phyloP scores from a whole-genome alignment of 192 early-diverging fungal genomes.

The Umbelopsis sp. region DNA sequence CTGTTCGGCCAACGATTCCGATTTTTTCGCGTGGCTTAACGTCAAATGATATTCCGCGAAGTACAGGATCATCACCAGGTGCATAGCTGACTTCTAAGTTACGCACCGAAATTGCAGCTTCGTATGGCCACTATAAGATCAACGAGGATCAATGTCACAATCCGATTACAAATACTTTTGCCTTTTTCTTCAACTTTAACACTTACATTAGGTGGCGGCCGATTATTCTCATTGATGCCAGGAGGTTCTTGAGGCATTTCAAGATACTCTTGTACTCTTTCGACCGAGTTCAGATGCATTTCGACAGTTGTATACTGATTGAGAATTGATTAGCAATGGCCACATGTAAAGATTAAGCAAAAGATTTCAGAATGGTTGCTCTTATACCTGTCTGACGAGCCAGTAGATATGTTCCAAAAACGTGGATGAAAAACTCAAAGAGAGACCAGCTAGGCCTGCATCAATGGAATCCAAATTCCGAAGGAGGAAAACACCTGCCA shows the following conservation, averaged over 20 bases:
- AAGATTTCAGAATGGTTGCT: not conserved
- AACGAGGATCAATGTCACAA: constrained; percentile 33
- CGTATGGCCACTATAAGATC: constrained; percentile 55
- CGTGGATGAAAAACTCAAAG: constrained; percentile 78
- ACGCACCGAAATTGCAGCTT: constrained; percentile 61
- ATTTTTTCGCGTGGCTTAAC: constrained; percentile 78
- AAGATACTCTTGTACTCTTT: constrained; percentile 83
- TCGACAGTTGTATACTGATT: constrained; percentile 77
- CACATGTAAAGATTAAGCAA: constrained; percentile 18
- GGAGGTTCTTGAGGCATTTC: constrained; percentile 79
- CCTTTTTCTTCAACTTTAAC: too few species aligned
- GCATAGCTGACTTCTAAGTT: constrained; percentile 70
- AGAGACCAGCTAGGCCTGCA: constrained; percentile 80
- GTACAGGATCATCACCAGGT: constrained; percentile 43
- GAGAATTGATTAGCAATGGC: constrained; percentile 22
- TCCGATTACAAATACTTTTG: constrained; percentile 8
- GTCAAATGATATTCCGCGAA: constrained; percentile 46
- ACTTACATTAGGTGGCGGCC: constrained; percentile 46
- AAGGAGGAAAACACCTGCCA: constrained; percentile 67
- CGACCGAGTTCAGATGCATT: constrained; percentile 84
- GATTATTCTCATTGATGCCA: constrained; percentile 51
- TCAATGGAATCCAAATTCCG: constrained; percentile 53
- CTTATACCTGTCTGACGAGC: constrained; percentile 20
- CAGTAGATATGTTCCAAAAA: constrained; percentile 71
- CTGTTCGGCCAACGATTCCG: constrained; percentile 82